phyloP scores from a whole-genome alignment of 257 asterid species.

The Solanum chmielewskii region DNA sequence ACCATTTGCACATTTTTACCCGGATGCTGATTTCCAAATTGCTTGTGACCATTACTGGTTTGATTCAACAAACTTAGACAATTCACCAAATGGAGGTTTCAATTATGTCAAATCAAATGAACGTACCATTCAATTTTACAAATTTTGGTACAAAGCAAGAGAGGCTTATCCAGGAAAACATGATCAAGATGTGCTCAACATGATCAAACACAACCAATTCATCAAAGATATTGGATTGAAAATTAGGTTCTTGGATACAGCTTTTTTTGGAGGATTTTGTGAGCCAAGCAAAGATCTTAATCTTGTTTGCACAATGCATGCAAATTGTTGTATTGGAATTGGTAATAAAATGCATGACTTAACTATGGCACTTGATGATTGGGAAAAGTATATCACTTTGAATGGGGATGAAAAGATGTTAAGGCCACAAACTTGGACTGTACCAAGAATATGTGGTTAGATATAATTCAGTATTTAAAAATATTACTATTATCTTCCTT shows the following conservation, averaged over 20 bases:
- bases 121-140: constrained; percentile 37
- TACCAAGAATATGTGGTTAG: constrained; percentile 30
- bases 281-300: constrained; percentile 40
- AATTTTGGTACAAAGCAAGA: constrained; percentile 29
- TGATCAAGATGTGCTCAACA: constrained; percentile 55
- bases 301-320: constrained; percentile 49
- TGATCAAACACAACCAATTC: constrained; percentile 25
- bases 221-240: constrained; percentile 22
- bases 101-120: constrained; percentile 41
- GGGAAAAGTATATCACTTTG: constrained; percentile 29
- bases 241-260: constrained; percentile 40
- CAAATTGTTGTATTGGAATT: constrained; percentile 55
- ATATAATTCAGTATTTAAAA: not conserved
- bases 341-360: constrained; percentile 47
- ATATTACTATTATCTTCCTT: not conserved
- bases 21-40: constrained; percentile 43
- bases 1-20: constrained; percentile 40
- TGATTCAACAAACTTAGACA: constrained; percentile 15
- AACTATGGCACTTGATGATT: constrained; percentile 30
- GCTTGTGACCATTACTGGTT: constrained; percentile 43
- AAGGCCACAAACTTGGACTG: constrained; percentile 29
- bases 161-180: constrained; percentile 32
- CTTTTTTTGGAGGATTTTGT: constrained; percentile 53
- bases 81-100: constrained; percentile 55
- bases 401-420: not conserved